Base-by-base conservation (phyloP, 2,329 filamentous ascomycete genomes). In the Fonsecaea nubica region DNA sequence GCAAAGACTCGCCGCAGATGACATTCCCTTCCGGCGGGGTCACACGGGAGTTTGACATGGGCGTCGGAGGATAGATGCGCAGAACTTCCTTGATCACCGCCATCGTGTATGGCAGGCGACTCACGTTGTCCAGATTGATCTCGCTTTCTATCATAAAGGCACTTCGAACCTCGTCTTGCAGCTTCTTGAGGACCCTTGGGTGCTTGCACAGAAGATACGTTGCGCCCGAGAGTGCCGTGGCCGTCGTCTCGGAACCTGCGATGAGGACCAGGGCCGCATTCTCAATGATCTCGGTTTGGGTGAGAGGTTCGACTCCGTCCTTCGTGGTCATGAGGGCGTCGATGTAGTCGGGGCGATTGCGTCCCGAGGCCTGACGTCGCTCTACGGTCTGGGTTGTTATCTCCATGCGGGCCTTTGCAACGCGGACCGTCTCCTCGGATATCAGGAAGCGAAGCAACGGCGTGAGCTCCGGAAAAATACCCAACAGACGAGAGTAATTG, bases 161-260 rank as follows among this genome's bases (percentile, higher is more conserved):
- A 4, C 12, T 18, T 38, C 67, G 32, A 36, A 68, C 50, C 67
- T 85, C 83, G 0, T 72, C 67, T 2, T 72, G 75, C 2, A 86
- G 74, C 42, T 76, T 79, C 1, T 72, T 64, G 56, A 83, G 69
- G 0, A 75, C 74, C 1, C 74, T 66, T 0, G 76, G 78, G 64
- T 83, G 75, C 4, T 74, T 76, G 1, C 81, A 71, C 4, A 86
- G 75, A 4, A 80, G 74, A 61, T 78, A 84, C 0, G 80, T 82
- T 0, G 75, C 72, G 1, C 81, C 82, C 0, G 76, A 72, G 1
- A 84, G 72, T 3, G 78, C 72, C 0, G 81, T 82, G 0, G 82
- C 81, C 0, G 81, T 84, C 0, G 82, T 84, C 59, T 84, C 81
- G 4, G 76, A 79, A 0, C 82, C 82, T 0, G 79, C 82, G 2